A percentile compares a stretch with the other conserved stretches of the same genome.
Evolutionary conservation across 2,329 filamentous ascomycete species (phyloP).

Genomic region (Periconia sp.): DNA sequence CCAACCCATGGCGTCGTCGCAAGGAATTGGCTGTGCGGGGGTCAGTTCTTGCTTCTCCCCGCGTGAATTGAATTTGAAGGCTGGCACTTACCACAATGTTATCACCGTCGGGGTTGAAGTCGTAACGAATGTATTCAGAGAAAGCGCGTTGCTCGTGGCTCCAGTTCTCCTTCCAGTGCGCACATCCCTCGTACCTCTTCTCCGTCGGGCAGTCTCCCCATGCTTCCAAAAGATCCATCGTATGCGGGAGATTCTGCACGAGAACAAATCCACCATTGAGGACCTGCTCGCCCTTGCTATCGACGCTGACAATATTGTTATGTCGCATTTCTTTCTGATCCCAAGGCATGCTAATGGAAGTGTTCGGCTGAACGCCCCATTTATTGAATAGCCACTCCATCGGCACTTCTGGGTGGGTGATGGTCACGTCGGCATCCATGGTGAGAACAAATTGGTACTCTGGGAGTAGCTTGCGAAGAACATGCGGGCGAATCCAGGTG

Average conservation of each 20-base stretch:
- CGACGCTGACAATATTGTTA: constrained; percentile 35
- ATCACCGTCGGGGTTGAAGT: constrained; percentile 31
- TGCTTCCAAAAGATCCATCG: constrained; percentile 33
- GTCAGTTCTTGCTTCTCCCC: too few species aligned
- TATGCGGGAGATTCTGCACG: constrained; percentile 36
- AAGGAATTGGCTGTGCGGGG: constrained; percentile 30
- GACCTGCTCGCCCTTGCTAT: constrained; percentile 41
- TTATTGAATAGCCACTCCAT: constrained; percentile 58
- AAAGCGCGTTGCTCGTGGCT: constrained; percentile 43
- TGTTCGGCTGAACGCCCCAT: constrained; percentile 51
- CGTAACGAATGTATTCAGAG: constrained; percentile 41
- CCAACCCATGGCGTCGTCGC: constrained; percentile 44
- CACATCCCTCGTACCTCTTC: constrained; percentile 31
- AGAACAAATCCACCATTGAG: constrained; percentile 51
- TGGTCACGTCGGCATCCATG: constrained; percentile 53
- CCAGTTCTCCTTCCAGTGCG: constrained; percentile 33
- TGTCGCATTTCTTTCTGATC: constrained; percentile 36
- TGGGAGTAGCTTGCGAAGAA: constrained; percentile 47
- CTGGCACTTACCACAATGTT: constrained; percentile 29
- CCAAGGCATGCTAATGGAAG: constrained; percentile 50
- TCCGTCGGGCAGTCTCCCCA: constrained; percentile 40
- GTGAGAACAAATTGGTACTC: constrained; percentile 53
- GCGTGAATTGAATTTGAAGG: background rate
- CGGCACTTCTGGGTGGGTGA: constrained; percentile 52
- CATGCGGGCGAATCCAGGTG: constrained; percentile 52